Percentiles rank a stretch among this genome's conserved stretches.
Evolutionary conservation across 768 basidiomycete species (phyloP).

Genomic region (Scleroderma citrinum): DNA sequence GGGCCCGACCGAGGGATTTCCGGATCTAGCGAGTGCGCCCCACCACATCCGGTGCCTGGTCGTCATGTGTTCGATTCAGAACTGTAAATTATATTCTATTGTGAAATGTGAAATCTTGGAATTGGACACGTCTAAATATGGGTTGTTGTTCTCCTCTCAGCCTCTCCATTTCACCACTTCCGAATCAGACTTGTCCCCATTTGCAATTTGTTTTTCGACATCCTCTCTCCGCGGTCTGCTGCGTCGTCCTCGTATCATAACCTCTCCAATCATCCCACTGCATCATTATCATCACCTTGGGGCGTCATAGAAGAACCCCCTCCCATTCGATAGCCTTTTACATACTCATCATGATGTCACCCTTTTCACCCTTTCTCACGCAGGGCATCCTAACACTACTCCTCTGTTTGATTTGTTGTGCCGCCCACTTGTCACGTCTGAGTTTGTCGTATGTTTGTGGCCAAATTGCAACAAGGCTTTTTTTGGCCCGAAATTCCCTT

Average conservation of each 20-base stretch:
- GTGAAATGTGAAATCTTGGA: background rate
- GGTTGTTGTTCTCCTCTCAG: background rate
- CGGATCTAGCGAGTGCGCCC: background rate
- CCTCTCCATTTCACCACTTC: background rate
- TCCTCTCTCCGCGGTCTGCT: background rate
- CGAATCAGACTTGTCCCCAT: background rate
- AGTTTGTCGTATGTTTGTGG: background rate
- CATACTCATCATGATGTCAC: conserved; percentile 1
- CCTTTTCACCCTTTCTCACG: background rate
- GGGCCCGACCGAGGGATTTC: conserved; percentile 13
- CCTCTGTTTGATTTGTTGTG: background rate
- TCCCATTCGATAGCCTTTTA: background rate
- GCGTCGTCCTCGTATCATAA: conserved; percentile 1
- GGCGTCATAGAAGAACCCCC: background rate
- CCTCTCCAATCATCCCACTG: background rate
- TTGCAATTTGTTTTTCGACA: background rate
- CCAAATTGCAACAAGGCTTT: background rate
- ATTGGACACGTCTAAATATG: background rate
- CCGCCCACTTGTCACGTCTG: background rate
- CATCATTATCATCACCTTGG: conserved; percentile 2
- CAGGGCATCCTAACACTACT: background rate
- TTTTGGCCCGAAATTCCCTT: conserved; percentile 4
- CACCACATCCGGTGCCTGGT: conserved; percentile 23
- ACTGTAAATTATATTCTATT: conserved; percentile 11
- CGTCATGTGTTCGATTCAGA: conserved; percentile 15